Evolutionary conservation across 2,329 filamentous ascomycete species (phyloP), one percentile per base, ranked within the genome.

Genomic region (Stachybotrys chartarum): DNA sequence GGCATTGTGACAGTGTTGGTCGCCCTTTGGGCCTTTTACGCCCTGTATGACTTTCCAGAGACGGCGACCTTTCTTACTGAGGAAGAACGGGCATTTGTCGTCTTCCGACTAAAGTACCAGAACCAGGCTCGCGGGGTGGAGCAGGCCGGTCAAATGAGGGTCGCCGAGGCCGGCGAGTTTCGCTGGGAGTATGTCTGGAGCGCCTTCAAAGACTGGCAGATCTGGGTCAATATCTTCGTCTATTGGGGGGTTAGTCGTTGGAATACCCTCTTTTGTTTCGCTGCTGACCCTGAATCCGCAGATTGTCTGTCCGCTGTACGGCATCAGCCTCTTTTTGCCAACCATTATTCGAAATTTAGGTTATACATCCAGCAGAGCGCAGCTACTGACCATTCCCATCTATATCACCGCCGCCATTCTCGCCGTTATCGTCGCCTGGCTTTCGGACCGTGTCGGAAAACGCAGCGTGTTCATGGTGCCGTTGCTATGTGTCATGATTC

Each of bases 21-120:
- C 6, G 90, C 88, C 0, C 56, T 85, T 5, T 62, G 77, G 1
- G 84, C 84, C 1, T 91, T 87, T 70, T 92, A 84, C 75, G 76
- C 85, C 59, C 82, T 95, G 1, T 80, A 89, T 61, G 90, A 96
- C 64, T 95, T 91, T 61, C 91, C 91, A 0, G 89, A 91, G 59
- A 84, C 88, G 30, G 89, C 90, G 0, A 80, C 63, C 0, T 96
- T 95, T 66, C 77, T 96, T 24, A 85, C 83, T 0, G 80, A 84
- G 8, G 80, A 83, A 39, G 90, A 96, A 62, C 81, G 87, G 3
- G 80, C 78, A 1, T 85, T 90, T 50, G 87, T 94, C 0, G 74
- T 91, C 3, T 80, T 82, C 16, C 81, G 91, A 0, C 75, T 96
- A 24, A 85, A 84, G 57, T 80, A 80, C 17, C 90, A 95, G 75